phyloP scores from a whole-genome alignment of 2,329 filamentous ascomycete genomes.

The Cadophora malorum region DNA sequence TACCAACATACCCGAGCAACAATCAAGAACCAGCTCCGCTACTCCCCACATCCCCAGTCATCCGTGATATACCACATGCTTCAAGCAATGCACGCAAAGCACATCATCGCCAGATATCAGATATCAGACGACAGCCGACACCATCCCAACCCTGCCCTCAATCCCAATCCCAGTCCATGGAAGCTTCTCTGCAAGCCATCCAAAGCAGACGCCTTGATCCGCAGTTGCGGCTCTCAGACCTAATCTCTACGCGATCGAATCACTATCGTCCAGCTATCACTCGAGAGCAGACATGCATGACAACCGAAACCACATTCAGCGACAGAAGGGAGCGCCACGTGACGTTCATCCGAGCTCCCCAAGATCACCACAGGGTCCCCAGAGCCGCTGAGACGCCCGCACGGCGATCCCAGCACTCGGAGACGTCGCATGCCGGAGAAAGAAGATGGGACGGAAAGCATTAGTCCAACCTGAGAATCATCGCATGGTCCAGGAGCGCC shows the following conservation, averaged over 20 bases:
- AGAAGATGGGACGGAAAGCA: neutral
- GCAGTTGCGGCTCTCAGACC: neutral
- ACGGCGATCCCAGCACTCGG: slow-evolving; percentile 6
- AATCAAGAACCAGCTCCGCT: neutral
- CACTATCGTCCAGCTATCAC: neutral
- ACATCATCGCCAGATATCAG: neutral
- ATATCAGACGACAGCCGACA: slow-evolving; percentile 6
- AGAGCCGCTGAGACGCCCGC: slow-evolving; percentile 1
- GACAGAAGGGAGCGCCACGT: neutral
- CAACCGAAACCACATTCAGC: neutral
- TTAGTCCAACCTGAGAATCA: neutral
- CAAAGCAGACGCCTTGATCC: neutral
- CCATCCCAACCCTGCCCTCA: neutral
- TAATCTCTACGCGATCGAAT: neutral
- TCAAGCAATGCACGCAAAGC: neutral
- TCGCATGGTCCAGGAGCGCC: neutral
- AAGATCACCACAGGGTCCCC: neutral
- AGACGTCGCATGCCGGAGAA: slow-evolving; percentile 6
- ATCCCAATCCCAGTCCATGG: neutral
- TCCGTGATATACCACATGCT: neutral
- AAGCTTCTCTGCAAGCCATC: neutral
- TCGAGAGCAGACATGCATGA: neutral
- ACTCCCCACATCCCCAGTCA: neutral
- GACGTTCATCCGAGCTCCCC: slow-evolving; percentile 5
- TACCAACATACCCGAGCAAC: neutral